Evolutionary conservation across 345 rosid species (phyloP).

Genomic region (Moricandia moricandioides): DNA sequence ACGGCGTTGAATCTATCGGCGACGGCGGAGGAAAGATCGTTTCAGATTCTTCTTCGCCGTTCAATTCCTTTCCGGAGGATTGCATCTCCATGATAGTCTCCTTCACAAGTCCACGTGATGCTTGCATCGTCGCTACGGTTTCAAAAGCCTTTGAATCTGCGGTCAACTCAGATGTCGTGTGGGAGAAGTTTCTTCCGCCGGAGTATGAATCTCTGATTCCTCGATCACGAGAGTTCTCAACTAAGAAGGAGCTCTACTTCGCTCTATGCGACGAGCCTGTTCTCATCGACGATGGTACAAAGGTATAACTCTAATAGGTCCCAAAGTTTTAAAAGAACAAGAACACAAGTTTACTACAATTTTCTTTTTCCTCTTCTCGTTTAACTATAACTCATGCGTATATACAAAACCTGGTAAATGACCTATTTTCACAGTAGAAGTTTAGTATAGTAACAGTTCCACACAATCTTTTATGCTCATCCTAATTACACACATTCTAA

Average conservation of each 20-base stretch:
- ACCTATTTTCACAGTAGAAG: too few relatives aligned
- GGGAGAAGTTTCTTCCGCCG: conserved; percentile 51
- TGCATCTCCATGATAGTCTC: conserved; percentile 46
- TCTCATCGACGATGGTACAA: conserved; percentile 42
- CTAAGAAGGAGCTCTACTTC: conserved; percentile 49
- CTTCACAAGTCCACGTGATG: conserved; percentile 44
- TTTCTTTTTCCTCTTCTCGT: too few relatives aligned
- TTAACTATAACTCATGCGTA: too few relatives aligned
- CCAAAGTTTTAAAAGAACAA: too few relatives aligned
- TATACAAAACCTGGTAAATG: too few relatives aligned
- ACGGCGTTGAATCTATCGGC: background rate
- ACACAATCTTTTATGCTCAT: too few relatives aligned
- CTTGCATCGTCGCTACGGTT: conserved; percentile 43
- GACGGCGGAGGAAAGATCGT: background rate
- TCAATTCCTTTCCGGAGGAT: conserved; percentile 32
- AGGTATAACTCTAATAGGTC: conserved; percentile 47
- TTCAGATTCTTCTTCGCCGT: background rate
- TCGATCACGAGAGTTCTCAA: background rate
- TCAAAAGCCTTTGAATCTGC: conserved; percentile 42
- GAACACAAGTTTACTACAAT: too few relatives aligned
- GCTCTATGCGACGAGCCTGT: conserved; percentile 42
- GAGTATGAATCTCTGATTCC: conserved; percentile 34
- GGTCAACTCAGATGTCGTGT: conserved; percentile 43
- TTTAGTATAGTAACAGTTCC: too few relatives aligned
- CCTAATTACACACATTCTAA: too few relatives aligned